Conservation (phyloP, 805 yeast species). For the Pichia exigua region DNA sequence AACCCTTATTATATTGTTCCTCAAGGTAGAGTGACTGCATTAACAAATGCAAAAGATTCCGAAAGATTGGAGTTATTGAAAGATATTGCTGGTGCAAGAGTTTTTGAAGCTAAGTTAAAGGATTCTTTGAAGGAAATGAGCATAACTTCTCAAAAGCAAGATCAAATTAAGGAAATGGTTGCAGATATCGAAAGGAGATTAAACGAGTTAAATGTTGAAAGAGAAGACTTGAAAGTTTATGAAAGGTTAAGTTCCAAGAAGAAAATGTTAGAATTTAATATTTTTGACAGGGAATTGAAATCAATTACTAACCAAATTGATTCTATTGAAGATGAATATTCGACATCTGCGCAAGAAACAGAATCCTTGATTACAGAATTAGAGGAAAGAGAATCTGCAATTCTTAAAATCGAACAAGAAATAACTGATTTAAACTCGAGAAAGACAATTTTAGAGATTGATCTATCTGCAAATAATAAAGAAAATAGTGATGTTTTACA, state of each 20-base stretch:
- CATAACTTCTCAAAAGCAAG: constrained; percentile 59
- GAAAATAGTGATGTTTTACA: constrained; percentile 44
- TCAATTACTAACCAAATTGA: constrained; percentile 56
- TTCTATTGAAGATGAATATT: constrained; percentile 50
- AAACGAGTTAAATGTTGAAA: constrained; percentile 73
- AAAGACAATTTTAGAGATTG: constrained; percentile 45
- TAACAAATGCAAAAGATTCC: constrained; percentile 82
- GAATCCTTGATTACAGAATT: constrained; percentile 47
- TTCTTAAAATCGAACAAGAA: constrained; percentile 36
- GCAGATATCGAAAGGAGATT: constrained; percentile 62
- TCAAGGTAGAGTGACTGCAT: constrained; percentile 82
- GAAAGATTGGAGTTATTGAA: constrained; percentile 75
- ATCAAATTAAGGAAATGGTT: constrained; percentile 67
- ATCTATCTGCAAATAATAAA: constrained; percentile 43
- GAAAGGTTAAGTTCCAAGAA: constrained; percentile 61
- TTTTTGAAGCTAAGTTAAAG: constrained; percentile 72
- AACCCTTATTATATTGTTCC: constrained; percentile 97
- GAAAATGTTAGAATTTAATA: constrained; percentile 64
- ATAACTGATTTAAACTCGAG: constrained; percentile 41
- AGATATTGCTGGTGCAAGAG: constrained; percentile 92
- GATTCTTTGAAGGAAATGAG: constrained; percentile 78
- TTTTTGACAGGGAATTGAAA: constrained; percentile 68
- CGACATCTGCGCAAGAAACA: constrained; percentile 42
- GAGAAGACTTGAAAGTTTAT: constrained; percentile 61
- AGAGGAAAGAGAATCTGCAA: constrained; percentile 50